Conservation (phyloP, 768 basidiomycete genomes). For the Infundibulicybe gibba region DNA sequence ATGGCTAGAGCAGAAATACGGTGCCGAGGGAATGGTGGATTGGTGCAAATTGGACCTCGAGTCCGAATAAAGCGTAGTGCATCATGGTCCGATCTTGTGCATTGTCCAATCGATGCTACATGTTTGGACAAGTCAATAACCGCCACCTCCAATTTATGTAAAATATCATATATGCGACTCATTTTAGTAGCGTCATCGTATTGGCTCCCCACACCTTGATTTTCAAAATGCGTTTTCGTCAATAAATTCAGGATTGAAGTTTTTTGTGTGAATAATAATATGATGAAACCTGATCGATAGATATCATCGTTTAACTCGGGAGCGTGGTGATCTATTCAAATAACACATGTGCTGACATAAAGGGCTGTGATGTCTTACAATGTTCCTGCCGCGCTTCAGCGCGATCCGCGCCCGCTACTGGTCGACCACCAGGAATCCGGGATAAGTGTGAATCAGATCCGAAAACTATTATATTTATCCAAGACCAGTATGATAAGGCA, state of each 20-base stretch:
- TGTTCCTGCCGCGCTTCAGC: neutral
- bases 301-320: too few relatives aligned
- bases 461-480: too few relatives aligned
- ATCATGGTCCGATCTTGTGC: too few relatives aligned
- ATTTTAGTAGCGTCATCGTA: neutral
- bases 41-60: conserved; percentile 48
- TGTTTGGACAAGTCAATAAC: too few relatives aligned
- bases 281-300: neutral
- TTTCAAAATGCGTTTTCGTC: neutral
- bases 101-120: too few relatives aligned
- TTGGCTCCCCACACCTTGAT: neutral
- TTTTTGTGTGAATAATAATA: neutral
- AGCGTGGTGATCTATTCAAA: too few relatives aligned
- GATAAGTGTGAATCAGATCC: too few relatives aligned
- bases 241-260: neutral
- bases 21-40: conserved; percentile 63
- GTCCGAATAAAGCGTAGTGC: too few relatives aligned
- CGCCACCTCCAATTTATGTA: neutral
- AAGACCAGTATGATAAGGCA: conserved; percentile 1
- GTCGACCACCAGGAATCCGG: too few relatives aligned
- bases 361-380: conserved; percentile 2
- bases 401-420: too few relatives aligned
- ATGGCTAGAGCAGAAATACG: conserved; percentile 83
- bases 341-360: too few relatives aligned
- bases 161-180: neutral